Base-by-base conservation (phyloP, 495 filamentous ascomycete species). In the Cairneyella variabilis region DNA sequence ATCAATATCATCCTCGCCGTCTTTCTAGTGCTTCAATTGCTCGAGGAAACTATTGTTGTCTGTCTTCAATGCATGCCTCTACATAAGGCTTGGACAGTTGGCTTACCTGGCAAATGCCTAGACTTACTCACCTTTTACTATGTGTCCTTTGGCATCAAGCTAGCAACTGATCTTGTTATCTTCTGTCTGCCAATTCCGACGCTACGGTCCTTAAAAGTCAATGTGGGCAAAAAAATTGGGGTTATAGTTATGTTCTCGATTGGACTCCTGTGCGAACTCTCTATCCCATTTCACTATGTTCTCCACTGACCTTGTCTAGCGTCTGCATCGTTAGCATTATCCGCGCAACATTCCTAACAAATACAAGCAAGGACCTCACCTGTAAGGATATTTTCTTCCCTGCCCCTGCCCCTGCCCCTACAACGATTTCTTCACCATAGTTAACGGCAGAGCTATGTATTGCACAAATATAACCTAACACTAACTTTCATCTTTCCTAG, bases 211-310 rank as follows among this genome's bases (percentile, higher is more conserved):
- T 53, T 68, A n/a, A 61, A 61, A 26, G 62, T 77, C 45, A 65
- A 56, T 23, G 51, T 62, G 34, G 54, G 57, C 17, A 71, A 73
- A 43, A 73, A 69, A 44, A n/a, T 71, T 23, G 72, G 71, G 6
- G 49, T 77, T 4, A 73, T 69, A 1, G 45, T 71, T 20, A 68
- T 77, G 47, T 69, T 77, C 48, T 66, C 69, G 21, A 49, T 69
- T 21, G 73, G 73, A 38, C 46, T 71, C 36, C 43, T 71, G 70
- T 73, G 34, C 62, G 70, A 54, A n/a, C 5, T 32, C 39, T 3
- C 8, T 20, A 2, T 3, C n/a, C 37, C 18, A 41, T 34, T 28
- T 4, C 30, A n/a, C 12, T 47, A 34, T 46, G 47, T 18, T 34
- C 11, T 27, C 1, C n/a, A 37, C 17, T 48, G 11, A 37, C 10